Evolutionary conservation across 2,329 filamentous ascomycete genomes (phyloP), one percentile per base, ranked within the genome.

Genomic region (Arthrobotrys conoides): DNA sequence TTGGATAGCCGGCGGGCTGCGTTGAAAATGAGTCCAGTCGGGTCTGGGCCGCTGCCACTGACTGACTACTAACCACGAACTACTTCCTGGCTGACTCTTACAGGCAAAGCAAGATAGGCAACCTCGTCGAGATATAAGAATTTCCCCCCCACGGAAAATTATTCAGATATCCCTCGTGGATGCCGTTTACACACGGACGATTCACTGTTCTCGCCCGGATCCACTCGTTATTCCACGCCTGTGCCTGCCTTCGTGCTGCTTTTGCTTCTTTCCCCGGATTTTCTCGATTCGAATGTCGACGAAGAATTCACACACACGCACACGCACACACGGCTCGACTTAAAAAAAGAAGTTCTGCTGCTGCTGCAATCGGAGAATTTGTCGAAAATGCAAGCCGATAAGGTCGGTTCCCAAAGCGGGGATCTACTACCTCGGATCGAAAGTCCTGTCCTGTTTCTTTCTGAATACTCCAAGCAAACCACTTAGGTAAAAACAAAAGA

Each of bases 321-420:
- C 27, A 30, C 27, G 6, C 27, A 30, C 27, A 30, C 44, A 65
- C 69, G 69, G 59, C 46, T 64, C 38, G 48, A 53, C 16, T 27
- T 16, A 24, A 24, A 51, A 51, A 24, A 24, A 51, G 22, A 22
- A 51, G 2, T 22, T 46, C 41, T 41, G 49, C 65, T 51, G 49
- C 65, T 51, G 71, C 65, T 59, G 71, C 63, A 76, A 76, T 76
- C 71, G 71, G 71, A 61, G 33, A 70, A 57, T 70, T 59, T 65
- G 53, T 51, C 24, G 18, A 41, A 30, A 41, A 65, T 66, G 41
- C 41, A 44, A 41, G 27, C 18, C 33, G 71, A 64, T 61, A 63
- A 63, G 63, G 12, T 27, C 22, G 22, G 46, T 38, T 46, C 20
- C 48, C 20, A 16, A 57, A 41, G 51, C 33, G 61, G 51, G 33